phyloP scores from a whole-genome alignment of 2,329 filamentous ascomycete species.

The Septoria linicola region DNA sequence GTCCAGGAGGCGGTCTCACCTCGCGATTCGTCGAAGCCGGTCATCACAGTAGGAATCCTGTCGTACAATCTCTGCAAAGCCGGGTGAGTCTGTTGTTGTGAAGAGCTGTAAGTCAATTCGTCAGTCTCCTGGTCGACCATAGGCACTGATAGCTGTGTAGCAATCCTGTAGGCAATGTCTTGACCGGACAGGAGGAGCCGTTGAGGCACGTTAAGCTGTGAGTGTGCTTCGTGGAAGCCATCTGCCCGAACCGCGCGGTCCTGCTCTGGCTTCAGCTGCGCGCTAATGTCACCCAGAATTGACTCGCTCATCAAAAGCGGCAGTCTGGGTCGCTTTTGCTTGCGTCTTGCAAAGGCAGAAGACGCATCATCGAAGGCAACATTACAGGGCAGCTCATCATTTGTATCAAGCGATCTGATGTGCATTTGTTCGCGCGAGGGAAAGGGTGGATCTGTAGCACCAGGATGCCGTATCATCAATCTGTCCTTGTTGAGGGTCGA shows the following conservation, averaged over 20 bases:
- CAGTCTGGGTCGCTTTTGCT: conserved; percentile 35
- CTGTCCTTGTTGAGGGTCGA: conserved; percentile 37
- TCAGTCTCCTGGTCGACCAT: conserved; percentile 17
- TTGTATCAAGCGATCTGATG: conserved; percentile 53
- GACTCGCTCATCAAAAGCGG: conserved; percentile 32
- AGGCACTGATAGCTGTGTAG: conserved; percentile 31
- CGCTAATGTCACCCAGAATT: conserved; percentile 25
- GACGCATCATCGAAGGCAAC: neutral
- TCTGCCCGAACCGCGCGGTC: conserved; percentile 29
- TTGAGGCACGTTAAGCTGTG: conserved; percentile 31
- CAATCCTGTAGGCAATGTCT: conserved; percentile 42
- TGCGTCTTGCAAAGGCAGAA: conserved; percentile 33
- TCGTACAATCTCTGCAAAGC: conserved; percentile 60
- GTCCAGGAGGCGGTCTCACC: conserved; percentile 75
- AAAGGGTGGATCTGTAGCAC: conserved; percentile 68
- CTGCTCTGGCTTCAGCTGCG: conserved; percentile 25
- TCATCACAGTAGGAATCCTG: conserved; percentile 61
- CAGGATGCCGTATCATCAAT: conserved; percentile 59
- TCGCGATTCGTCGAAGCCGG: conserved; percentile 74
- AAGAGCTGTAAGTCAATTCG: conserved; percentile 18
- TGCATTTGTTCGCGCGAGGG: conserved; percentile 65
- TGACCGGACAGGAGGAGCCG: conserved; percentile 36
- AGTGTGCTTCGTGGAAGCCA: conserved; percentile 38
- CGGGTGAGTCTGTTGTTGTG: conserved; percentile 49
- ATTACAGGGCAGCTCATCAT: neutral